Percentiles rank a stretch among this genome's conserved stretches.
Evolutionary conservation across 202 grass and related monocot genomes (phyloP).

Genomic region (Eragrostis tef): DNA sequence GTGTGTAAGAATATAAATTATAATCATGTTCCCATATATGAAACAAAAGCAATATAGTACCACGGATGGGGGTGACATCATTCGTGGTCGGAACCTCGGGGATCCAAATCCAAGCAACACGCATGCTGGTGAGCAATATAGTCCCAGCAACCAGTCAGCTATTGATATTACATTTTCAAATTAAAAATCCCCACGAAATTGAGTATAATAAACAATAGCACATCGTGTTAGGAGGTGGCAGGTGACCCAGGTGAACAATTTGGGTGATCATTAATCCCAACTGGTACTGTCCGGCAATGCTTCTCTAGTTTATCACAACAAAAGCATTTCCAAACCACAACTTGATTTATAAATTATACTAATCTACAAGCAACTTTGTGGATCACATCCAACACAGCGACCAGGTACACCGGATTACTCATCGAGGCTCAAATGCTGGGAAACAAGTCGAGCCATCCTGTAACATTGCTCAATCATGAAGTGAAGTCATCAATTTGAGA

Average conservation of each 20-base stretch:
- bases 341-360: slow-evolving; percentile 3
- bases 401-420: slow-evolving; percentile 29
- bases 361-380: not conserved
- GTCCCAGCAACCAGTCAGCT: not conserved
- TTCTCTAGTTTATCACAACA: not conserved
- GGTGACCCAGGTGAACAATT: not conserved
- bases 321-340: slow-evolving; percentile 26
- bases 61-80: not conserved
- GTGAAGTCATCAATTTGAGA: slow-evolving; percentile 27
- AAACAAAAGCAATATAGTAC: not conserved
- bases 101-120: not conserved
- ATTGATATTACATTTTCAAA: not conserved
- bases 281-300: not conserved
- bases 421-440: slow-evolving; percentile 23
- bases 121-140: not conserved
- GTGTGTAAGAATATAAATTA: not conserved
- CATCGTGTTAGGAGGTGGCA: not conserved
- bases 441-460: slow-evolving; percentile 24
- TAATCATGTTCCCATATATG: not conserved
- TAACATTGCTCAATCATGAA: slow-evolving; percentile 25
- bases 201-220: not conserved
- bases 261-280: slow-evolving; percentile 1
- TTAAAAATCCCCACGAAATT: not conserved
- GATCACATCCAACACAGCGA: not conserved
- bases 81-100: not conserved